Base-by-base conservation (phyloP, 164 flowering plant species). In the Euptelea pleiosperma region DNA sequence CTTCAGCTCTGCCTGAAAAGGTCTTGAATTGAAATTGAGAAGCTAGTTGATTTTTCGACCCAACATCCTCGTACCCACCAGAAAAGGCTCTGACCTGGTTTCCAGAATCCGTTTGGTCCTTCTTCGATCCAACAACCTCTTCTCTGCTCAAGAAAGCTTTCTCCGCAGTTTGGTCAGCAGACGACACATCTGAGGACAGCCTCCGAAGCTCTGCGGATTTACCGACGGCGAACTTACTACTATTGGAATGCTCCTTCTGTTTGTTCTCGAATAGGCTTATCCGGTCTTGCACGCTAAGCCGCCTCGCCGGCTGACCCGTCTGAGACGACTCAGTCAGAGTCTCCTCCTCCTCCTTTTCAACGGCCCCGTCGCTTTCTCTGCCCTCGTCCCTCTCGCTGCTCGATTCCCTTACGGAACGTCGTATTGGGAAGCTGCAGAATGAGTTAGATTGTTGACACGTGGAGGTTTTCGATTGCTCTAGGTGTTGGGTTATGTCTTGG, bases 241-340 rank as follows among this genome's bases (percentile, higher is more conserved):
- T 81, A 64, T 82, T 66, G 26, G 80, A 72, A 48, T 45, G 83
- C 66, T 87, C 96, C 70, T 89, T 84, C 72, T 87, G 96, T 56
- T 89, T 92, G 71, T 71, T 92, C 77, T 92, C 98, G 72, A 92
- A 92, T 58, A 92, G 55, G 55, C 70, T 89, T 52, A 92, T 89
- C 19, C 98, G 77, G 56, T 92, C 98, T 70, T 92, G 98, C 52
- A 92, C 98, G 50, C 98, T 92, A 18, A 92, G 86, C 65, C 96
- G 76, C 73, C 96, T 79, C 0, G 80, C 45, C 0, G 80, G 82
- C 58, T 70, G 96, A 70, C 64, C 69, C 0, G 71, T 14, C 30
- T 75, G 53, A 11, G 66, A 30, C 12, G 72, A 49, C 63, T 70
- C 80, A 1, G 58, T 46, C 58, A 11, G 51, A 31, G 61, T 63